These are phyloP conservation scores for Wickerhamiella bombiphila DNA, from an alignment of 805 yeast genomes.

Conservation along the genomic window DNA sequence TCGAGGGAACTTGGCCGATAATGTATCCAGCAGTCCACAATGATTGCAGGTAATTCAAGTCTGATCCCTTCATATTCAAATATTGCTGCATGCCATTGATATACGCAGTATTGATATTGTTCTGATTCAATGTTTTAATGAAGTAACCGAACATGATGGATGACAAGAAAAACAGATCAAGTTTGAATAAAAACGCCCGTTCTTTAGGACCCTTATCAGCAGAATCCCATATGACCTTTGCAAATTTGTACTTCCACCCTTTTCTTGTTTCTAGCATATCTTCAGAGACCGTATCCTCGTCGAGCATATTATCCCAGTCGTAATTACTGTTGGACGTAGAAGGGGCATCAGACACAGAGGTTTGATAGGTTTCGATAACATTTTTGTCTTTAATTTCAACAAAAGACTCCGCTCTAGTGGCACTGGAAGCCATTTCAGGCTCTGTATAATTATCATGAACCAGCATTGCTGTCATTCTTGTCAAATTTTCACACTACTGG, in stretches of 20 bases:
- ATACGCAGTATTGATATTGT: constrained; percentile 32
- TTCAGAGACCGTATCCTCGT: too few relatives aligned
- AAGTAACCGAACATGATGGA: constrained; percentile 34
- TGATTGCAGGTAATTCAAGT: constrained; percentile 32
- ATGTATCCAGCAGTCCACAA: constrained; percentile 39
- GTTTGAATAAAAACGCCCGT: constrained; percentile 23
- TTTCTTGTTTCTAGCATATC: too few relatives aligned
- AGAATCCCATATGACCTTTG: constrained; percentile 19
- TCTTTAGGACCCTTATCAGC: constrained; percentile 28
- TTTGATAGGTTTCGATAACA: too few relatives aligned
- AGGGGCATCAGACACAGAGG: too few relatives aligned
- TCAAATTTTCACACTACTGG: too few relatives aligned
- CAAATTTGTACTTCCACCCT: constrained; percentile 10
- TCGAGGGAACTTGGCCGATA: constrained; percentile 36
- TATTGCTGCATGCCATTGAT: constrained; percentile 35
- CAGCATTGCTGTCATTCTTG: too few relatives aligned
- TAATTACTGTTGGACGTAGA: too few relatives aligned
- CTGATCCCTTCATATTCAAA: constrained; percentile 29
- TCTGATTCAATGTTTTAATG: constrained; percentile 31
- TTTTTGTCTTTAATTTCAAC: too few relatives aligned
- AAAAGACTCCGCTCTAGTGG: too few relatives aligned
- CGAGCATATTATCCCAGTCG: too few relatives aligned
- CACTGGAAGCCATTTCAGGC: too few relatives aligned
- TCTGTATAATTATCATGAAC: too few relatives aligned
- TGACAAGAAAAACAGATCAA: constrained; percentile 28